Percentiles rank a stretch among this genome's conserved stretches.
Conservation (phyloP, 495 filamentous ascomycete genomes). For the Tuber microsphaerosporum region DNA sequence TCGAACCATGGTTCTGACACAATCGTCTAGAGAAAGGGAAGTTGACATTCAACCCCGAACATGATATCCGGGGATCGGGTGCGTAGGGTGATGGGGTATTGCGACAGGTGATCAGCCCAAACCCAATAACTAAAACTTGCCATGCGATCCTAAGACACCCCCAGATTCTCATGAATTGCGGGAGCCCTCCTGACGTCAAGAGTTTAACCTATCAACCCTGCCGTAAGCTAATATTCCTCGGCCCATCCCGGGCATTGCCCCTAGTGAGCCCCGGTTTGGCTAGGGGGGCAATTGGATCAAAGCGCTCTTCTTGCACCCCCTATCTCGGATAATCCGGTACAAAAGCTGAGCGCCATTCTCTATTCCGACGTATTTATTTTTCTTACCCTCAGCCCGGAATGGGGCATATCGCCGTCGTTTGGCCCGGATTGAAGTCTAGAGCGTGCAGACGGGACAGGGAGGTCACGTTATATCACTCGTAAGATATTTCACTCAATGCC, state of each 20-base stretch:
- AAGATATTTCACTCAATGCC: not conserved
- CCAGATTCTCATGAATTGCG: not conserved
- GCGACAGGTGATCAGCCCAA: not conserved
- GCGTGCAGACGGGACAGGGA: not conserved
- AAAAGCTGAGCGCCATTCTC: not conserved
- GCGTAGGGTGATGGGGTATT: not conserved
- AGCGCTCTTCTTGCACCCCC: not conserved
- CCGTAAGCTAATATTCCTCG: not conserved
- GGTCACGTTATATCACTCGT: not conserved
- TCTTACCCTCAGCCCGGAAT: not conserved
- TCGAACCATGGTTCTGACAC: not conserved
- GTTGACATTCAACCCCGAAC: not conserved
- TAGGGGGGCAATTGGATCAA: not conserved
- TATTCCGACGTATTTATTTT: not conserved
- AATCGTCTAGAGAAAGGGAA: not conserved
- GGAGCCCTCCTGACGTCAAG: not conserved
- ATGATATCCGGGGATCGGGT: not conserved
- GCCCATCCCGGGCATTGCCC: not conserved
- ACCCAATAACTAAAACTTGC: not conserved
- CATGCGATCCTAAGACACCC: not conserved
- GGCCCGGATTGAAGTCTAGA: not conserved
- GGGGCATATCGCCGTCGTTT: not conserved
- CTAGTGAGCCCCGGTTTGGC: not conserved
- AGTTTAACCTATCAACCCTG: not conserved
- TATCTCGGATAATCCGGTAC: not conserved